phyloP scores from a whole-genome alignment of 495 filamentous ascomycete species.

The Talaromyces wortmannii region DNA sequence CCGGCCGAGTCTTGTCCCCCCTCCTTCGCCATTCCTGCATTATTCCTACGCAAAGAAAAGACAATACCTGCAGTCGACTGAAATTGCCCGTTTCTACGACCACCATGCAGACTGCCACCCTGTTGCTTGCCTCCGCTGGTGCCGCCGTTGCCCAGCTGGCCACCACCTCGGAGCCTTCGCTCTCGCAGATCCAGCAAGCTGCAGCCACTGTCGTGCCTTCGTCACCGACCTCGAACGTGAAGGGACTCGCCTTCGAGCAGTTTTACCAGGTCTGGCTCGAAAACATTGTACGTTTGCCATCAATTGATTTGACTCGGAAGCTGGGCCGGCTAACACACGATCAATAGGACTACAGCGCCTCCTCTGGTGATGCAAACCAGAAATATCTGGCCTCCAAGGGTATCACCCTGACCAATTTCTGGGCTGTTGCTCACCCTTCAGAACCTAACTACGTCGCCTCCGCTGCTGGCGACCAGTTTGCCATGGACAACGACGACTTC shows the following conservation, averaged over 20 bases:
- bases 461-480: slow-evolving; percentile 58
- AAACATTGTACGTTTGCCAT: slow-evolving; percentile 51
- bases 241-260: slow-evolving; percentile 59
- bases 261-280: slow-evolving; percentile 67
- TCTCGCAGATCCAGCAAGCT: slow-evolving; percentile 23
- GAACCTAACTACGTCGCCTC: slow-evolving; percentile 66
- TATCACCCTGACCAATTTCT: slow-evolving; percentile 60
- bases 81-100: no score
- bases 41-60: no score
- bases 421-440: slow-evolving; percentile 57
- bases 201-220: slow-evolving; percentile 25
- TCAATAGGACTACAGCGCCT: slow-evolving; percentile 47
- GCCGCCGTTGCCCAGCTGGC: slow-evolving; percentile 21
- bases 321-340: not conserved
- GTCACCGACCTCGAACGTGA: slow-evolving; percentile 52
- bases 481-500: slow-evolving; percentile 62
- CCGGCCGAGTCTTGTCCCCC: no score
- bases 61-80: not conserved
- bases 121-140: slow-evolving; percentile 16
- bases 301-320: slow-evolving; percentile 10
- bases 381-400: slow-evolving; percentile 53
- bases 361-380: slow-evolving; percentile 42
- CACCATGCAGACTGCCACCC: slow-evolving; percentile 2
- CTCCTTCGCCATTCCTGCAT: no score
- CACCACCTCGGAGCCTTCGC: slow-evolving; percentile 18